A percentile compares a stretch with the other conserved stretches of the same genome.
Conservation (phyloP, 2,329 filamentous ascomycete genomes). For the Monosporascus sp. region DNA sequence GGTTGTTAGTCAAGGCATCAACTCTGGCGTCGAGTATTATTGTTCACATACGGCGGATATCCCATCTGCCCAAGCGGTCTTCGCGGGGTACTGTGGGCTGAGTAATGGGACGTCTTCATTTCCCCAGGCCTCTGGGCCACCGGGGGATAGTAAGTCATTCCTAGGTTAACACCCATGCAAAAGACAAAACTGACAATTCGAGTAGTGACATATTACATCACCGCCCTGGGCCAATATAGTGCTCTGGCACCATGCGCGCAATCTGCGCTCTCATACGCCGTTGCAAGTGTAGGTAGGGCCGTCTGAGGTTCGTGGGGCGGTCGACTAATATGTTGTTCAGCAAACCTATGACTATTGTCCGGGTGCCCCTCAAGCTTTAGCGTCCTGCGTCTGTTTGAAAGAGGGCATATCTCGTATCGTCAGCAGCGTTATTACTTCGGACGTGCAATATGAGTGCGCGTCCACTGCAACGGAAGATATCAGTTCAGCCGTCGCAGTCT, state of each 20-base stretch:
- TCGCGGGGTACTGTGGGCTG: conserved; percentile 47
- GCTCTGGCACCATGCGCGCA: conserved; percentile 41
- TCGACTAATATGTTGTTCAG: conserved; percentile 16
- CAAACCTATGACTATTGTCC: conserved; percentile 38
- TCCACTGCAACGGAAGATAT: conserved; percentile 39
- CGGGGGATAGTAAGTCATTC: conserved; percentile 42
- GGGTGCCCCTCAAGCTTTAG: conserved; percentile 41
- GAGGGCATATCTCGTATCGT: conserved; percentile 38
- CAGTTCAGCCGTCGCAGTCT: conserved; percentile 40
- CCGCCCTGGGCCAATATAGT: conserved; percentile 41
- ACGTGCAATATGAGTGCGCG: conserved; percentile 39
- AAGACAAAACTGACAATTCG: conserved; percentile 1
- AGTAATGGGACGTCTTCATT: conserved; percentile 45
- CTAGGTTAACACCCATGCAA: background rate
- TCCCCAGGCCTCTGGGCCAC: conserved; percentile 38
- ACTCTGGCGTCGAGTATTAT: conserved; percentile 34
- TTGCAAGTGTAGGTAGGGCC: conserved; percentile 32
- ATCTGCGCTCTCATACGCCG: conserved; percentile 35
- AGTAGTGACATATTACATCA: conserved; percentile 50
- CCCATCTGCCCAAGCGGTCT: conserved; percentile 44
- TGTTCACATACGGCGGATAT: conserved; percentile 45
- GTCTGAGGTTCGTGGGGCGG: background rate
- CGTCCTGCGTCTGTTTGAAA: conserved; percentile 49
- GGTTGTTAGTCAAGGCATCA: conserved; percentile 37
- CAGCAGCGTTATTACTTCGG: conserved; percentile 37